Percentiles rank a stretch among this genome's conserved stretches.
phyloP scores from a whole-genome alignment of 305 asterid species.

The Solanum hybrid region DNA sequence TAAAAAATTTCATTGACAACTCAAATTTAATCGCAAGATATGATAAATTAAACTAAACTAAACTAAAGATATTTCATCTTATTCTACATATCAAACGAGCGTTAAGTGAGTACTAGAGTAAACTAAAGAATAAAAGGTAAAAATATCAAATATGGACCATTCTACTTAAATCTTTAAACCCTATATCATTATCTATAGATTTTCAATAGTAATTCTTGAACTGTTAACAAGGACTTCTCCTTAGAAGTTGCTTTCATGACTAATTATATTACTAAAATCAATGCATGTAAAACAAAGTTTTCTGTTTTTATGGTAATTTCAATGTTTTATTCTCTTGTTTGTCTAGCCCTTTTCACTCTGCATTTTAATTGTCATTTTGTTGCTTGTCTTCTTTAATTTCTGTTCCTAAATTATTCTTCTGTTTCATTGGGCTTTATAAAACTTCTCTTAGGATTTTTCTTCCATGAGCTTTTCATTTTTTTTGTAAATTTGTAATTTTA shows the following conservation, averaged over 20 bases:
- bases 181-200: not conserved
- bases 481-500: not conserved
- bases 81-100: not conserved
- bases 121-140: not conserved
- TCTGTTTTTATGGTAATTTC: slow-evolving; percentile 9
- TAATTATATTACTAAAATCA: not conserved
- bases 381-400: slow-evolving; percentile 3
- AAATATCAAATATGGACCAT: not conserved
- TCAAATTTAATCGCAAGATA: too few relatives aligned
- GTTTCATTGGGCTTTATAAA: not conserved
- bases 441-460: not conserved
- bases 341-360: slow-evolving; percentile 1
- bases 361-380: slow-evolving; percentile 11
- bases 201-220: not conserved
- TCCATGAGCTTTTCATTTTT: not conserved
- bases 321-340: slow-evolving; percentile 8
- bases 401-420: slow-evolving; percentile 3
- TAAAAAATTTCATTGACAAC: too few relatives aligned
- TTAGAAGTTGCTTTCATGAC: not conserved
- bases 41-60: too few relatives aligned
- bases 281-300: not conserved
- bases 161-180: not conserved
- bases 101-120: not conserved
- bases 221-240: not conserved
- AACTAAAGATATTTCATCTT: too few relatives aligned